Base-by-base conservation (phyloP, 208 protist species). In the Eutreptiella sp. region DNA sequence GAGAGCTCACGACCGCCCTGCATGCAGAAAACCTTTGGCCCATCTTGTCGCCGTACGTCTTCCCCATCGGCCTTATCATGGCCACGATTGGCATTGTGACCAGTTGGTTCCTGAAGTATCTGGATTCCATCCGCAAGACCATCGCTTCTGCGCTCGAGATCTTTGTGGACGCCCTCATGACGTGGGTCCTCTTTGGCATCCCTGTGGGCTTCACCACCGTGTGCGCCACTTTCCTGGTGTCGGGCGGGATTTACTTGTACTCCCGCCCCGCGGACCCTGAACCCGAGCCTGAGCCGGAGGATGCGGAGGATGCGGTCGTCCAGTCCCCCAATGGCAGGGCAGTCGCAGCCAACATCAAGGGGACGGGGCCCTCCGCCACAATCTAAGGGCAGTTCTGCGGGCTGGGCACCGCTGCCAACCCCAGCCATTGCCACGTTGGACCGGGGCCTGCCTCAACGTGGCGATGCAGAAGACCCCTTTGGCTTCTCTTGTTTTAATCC, bases 141-240 rank as follows among this genome's bases (percentile, higher is more conserved):
- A 57, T 57, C 14, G 50, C 50, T 9, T 57, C 50, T 16, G 50
- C 50, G n/a, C 33, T 57, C 16, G 50, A 57, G 36, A 57, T 57
- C 50, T 57, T 57, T n/a, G 36, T 57, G 11, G 50, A 57, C 36
- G 28, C 50, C n/a, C 14, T 57, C 36, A 11, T 57, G 26, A 11
- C 50, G 36, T 57, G 33, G 31, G 11, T 57, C 50, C 36, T 57
- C 31, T 57, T 57, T 33, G 50, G 50, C 14, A 46, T 57, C 36
- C 26, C n/a, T 32, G 9, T 57, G 11, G 50, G 50, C 9, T 16
- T 32, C 36, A 32, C 33, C n/a, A 57, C 50, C n/a, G 50, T 36
- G 36, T 26, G 33, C 16, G 50, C 50, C 50, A 57, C 50, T 32
- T n/a, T 26, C 14, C 36, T 57, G 31, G 50, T 33, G 16, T 24